Percentiles rank a stretch among this genome's conserved stretches.
phyloP scores from a whole-genome alignment of 768 basidiomycete genomes.

The Russula sp. region DNA sequence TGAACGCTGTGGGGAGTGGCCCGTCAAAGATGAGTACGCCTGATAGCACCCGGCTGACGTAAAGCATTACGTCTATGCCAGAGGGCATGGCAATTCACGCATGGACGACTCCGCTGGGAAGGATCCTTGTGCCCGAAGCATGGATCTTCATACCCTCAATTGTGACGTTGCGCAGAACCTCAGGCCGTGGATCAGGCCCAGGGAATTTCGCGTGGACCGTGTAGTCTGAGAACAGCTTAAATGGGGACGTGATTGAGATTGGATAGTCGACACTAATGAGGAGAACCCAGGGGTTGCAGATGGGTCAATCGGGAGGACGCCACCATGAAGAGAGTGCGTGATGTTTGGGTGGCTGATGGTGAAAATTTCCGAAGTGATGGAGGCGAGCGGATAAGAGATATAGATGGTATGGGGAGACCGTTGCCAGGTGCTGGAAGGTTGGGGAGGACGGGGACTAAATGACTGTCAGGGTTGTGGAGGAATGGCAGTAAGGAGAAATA shows the following conservation, averaged over 20 bases:
- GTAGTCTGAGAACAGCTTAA: slow-evolving; percentile 43
- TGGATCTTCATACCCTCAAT: slow-evolving; percentile 71
- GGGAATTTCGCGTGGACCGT: slow-evolving; percentile 29
- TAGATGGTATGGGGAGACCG: slow-evolving; percentile 42
- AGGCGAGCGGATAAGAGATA: slow-evolving; percentile 43
- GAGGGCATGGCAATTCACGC: slow-evolving; percentile 60
- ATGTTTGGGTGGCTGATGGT: slow-evolving; percentile 62
- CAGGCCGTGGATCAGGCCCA: slow-evolving; percentile 63
- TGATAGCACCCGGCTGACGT: slow-evolving; percentile 60
- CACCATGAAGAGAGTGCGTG: slow-evolving; percentile 51
- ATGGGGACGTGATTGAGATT: slow-evolving; percentile 50
- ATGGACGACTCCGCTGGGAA: slow-evolving; percentile 56
- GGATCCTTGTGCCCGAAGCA: slow-evolving; percentile 41
- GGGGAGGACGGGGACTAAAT: slow-evolving; percentile 55
- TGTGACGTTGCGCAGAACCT: slow-evolving; percentile 64
- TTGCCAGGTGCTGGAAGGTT: slow-evolving; percentile 60
- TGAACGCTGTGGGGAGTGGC: background rate
- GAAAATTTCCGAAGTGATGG: slow-evolving; percentile 51
- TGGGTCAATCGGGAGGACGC: slow-evolving; percentile 46
- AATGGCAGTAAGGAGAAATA: background rate
- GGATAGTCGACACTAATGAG: slow-evolving; percentile 44
- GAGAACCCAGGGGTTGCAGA: slow-evolving; percentile 44
- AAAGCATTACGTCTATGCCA: slow-evolving; percentile 60
- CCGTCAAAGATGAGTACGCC: slow-evolving; percentile 80
- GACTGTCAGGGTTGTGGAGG: slow-evolving; percentile 18